These are phyloP conservation scores for Aechmea fasciata DNA, from an alignment of 176 grass and related monocot species.

Conservation along the genomic window DNA sequence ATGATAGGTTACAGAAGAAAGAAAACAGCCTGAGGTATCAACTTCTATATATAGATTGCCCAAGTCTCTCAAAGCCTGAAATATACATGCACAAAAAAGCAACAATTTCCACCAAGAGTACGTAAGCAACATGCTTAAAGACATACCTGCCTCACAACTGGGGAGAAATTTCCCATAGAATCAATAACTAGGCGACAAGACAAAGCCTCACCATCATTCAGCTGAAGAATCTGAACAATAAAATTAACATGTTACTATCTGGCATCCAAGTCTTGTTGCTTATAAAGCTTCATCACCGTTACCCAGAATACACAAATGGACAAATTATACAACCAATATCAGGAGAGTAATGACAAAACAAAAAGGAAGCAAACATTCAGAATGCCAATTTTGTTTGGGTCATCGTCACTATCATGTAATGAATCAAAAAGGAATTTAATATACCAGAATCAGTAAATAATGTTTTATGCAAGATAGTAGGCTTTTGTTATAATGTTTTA, in stretches of 20 bases:
- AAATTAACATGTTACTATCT: slow-evolving; percentile 5
- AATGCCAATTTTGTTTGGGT: too few species aligned
- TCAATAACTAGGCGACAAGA: slow-evolving; percentile 59
- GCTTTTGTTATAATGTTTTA: too few species aligned
- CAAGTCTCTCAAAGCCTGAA: not conserved
- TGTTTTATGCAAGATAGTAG: too few species aligned
- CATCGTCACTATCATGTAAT: too few species aligned
- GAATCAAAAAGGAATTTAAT: too few species aligned
- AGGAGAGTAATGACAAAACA: not conserved
- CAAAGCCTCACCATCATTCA: slow-evolving; percentile 52
- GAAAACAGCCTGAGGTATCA: not conserved
- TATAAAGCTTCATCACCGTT: not conserved
- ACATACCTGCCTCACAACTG: slow-evolving; percentile 76
- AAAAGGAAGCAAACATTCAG: too few species aligned
- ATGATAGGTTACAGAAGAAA: not conserved
- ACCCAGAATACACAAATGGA: not conserved
- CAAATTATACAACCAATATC: slow-evolving; percentile 1
- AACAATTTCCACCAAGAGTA: not conserved
- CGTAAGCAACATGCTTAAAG: not conserved
- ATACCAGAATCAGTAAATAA: too few species aligned
- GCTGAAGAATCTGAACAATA: slow-evolving; percentile 44
- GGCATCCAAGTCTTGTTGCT: slow-evolving; percentile 10
- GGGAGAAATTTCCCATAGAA: slow-evolving; percentile 98
- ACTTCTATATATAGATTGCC: not conserved
- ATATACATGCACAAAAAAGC: not conserved